Base-by-base conservation (phyloP, 805 yeast species). In the Priceomyces medius region DNA sequence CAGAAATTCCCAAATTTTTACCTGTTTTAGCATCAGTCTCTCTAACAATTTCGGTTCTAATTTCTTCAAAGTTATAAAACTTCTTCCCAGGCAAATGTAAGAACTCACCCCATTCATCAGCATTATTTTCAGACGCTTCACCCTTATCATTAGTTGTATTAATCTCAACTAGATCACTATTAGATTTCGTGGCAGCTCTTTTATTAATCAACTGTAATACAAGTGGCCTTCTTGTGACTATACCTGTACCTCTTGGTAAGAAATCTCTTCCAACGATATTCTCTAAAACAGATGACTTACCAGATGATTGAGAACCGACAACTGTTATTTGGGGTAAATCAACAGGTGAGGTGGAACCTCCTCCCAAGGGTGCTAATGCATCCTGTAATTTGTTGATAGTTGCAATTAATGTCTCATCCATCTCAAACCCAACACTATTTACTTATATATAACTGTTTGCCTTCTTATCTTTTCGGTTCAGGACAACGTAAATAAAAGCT, bases 21-120 rank as follows among this genome's bases (percentile, higher is more conserved):
- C 88, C 89, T 3, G 91, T 80, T 56, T 83, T 83, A 38, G 85
- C 81, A 50, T 87, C 95, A 7, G 96, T 93, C 64, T 91, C 99
- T 45, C 85, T 76, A 44, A 88, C 93, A 49, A 93, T 93, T 64
- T 93, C 99, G 46, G 76, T 72, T 58, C 97, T 80, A 52, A 93
- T 91, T 49, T 88, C 91, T 59, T 83, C 83, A 63, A 93, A 93
- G 60, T 88, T 86, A 71, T 75, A 85, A 68, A 87, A 85, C 62
- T 86, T 83, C 69, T 88, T 83, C 43, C 87, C 88, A 29, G 97
- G 98, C 39, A 86, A 68, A 62, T 93, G 98, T 51, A 91, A 75
- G 63, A 93, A 93, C 65, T 93, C 99, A 47, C 99, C 99, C 97
- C 98, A 93, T 70, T 91, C 99, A 48, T 77, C 83, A 31, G 73